Evolutionary conservation across 2,329 filamentous ascomycete genomes (phyloP), one percentile per base, ranked within the genome.

Genomic region (Pestalotiopsis sp.): DNA sequence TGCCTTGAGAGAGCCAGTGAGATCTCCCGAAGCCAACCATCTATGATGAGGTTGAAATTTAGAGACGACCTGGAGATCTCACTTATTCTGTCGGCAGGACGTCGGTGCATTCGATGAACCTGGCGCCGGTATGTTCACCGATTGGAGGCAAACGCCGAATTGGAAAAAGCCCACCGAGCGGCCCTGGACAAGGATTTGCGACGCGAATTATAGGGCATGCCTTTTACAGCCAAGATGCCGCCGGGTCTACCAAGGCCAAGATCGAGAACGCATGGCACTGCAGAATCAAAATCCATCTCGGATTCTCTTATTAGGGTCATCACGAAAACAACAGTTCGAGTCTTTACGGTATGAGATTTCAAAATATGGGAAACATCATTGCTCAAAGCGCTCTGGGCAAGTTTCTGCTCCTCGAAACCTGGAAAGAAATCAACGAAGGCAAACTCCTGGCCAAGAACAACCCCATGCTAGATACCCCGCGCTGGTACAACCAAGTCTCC

Each of bases 81-180:
- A 41, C 2, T 17, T 41, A 1, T 52, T 45, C 12, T 57, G 25
- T 41, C 64, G 64, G 64, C 64, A 56, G 17, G 56, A 66, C 41
- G 52, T 66, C 64, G 64, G 64, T 66, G 52, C 52, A 17, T 39
- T 60, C 27, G 56, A 25, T n/a, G 14, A 57, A 20, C 56, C 56
- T 49, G 14, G 56, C 31, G 6, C 45, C 63, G 63, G 63, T 14
- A 14, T 14, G n/a, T 6, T 38, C 57, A 25, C 63, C 63, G 49
- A 57, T 66, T 66, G 63, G 27, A 66, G 49, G 49, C 59, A 59
- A 25, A 14, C 63, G 25, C 63, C 36, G 25, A 31, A 36, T 23
- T 27, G 20, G 13, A 6, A 13, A 56, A 38, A 38, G 14, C n/a
- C 39, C 20, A 2, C 20, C 23, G 41, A 64, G 49, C 62, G 23